Evolutionary conservation across 2,329 filamentous ascomycete genomes (phyloP), one percentile per base, ranked within the genome.

Genomic region (Monosporascus sp.): DNA sequence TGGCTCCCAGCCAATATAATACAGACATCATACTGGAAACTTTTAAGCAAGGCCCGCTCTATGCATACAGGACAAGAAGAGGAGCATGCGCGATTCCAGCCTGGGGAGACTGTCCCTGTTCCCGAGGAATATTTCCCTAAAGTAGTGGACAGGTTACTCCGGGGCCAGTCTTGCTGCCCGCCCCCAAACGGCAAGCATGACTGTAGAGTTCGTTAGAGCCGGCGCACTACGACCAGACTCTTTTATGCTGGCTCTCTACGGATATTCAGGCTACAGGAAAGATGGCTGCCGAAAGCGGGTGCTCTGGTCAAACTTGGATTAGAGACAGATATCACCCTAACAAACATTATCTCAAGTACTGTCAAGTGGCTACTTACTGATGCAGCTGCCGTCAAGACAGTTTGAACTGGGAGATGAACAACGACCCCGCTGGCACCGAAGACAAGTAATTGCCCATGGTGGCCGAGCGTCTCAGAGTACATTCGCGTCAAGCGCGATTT

Each of bases 21-120:
- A 11, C 52, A 54, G 1, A 48, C 55, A 5, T 18, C 46, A 2
- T 64, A 64, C 54, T 65, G 63, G 62, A 14, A 8, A 9, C 56
- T 65, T 45, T 46, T 65, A 6, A 46, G 37, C 15, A 18, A n/a
- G 22, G 39, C 3, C 7, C 48, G 35, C 5, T 35, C 65, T 18
- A 17, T 27, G 9, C 55, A 49, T 38, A 64, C 60, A 5, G 60
- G 55, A 2, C 52, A 56, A 8, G 59, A 62, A 51, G 58, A 61
- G 39, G 58, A 57, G 45, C 48, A 48, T 27, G 53, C 49, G 24
- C 54, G 43, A 3, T 62, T 63, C 44, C 11, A 31, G 20, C n/a
- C 36, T n/a, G 51, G 52, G 2, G 11, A 31, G 15, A 9, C 24
- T 5, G 24, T 43, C 24, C 5, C 39, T 24, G 24, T 52, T 5